A percentile compares a stretch with the other conserved stretches of the same genome.
phyloP scores from a whole-genome alignment of 2,329 filamentous ascomycete genomes.

The Ophiostoma montium region DNA sequence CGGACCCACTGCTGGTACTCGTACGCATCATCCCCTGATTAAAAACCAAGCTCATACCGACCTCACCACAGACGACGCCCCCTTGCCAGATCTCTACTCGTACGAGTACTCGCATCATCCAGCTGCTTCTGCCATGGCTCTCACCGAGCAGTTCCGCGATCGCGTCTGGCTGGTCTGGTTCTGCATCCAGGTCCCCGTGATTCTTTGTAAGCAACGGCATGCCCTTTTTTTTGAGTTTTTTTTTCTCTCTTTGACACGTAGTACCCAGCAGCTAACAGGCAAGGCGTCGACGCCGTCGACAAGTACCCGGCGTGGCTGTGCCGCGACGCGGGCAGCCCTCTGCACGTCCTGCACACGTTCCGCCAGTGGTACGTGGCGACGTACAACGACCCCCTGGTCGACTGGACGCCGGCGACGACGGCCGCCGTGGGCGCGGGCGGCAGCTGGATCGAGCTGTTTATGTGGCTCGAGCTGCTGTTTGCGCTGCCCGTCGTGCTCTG shows the following conservation, averaged over 20 bases:
- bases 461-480: constrained; percentile 34
- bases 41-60: too few relatives aligned
- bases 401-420: constrained; percentile 19
- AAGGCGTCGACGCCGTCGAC: constrained; percentile 39
- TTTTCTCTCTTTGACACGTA: not conserved
- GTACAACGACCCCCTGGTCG: constrained; percentile 40
- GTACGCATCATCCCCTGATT: too few relatives aligned
- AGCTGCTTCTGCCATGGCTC: not conserved
- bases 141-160: constrained; percentile 12
- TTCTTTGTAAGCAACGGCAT: constrained; percentile 18
- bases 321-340: constrained; percentile 25
- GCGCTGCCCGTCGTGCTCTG: constrained; percentile 37
- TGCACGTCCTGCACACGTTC: constrained; percentile 32
- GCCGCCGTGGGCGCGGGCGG: constrained; percentile 12
- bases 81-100: too few relatives aligned
- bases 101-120: not conserved
- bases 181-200: constrained; percentile 18
- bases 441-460: constrained; percentile 37
- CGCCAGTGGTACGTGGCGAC: constrained; percentile 31
- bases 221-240: not conserved
- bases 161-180: constrained; percentile 22
- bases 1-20: too few relatives aligned
- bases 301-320: constrained; percentile 37
- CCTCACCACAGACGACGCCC: too few relatives aligned
- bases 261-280: too few relatives aligned